Percentiles rank a stretch among this genome's conserved stretches.
Conservation (phyloP, 2,329 filamentous ascomycete genomes). For the Macrophomina pseudophaseolina region DNA sequence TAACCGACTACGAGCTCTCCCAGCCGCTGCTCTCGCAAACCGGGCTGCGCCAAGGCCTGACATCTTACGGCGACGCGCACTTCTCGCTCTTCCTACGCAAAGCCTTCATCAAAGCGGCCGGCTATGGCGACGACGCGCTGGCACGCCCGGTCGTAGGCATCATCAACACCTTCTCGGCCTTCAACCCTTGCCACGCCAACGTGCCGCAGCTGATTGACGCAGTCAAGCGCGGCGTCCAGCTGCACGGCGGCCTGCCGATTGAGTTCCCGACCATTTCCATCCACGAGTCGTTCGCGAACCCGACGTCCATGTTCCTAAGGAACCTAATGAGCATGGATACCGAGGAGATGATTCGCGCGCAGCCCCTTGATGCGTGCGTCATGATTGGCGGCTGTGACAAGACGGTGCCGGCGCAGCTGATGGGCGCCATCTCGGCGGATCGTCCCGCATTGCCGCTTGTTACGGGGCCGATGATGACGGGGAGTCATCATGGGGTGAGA, state of each 20-base stretch:
- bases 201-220: slow-evolving; percentile 74
- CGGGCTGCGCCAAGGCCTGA: slow-evolving; percentile 68
- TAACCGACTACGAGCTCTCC: slow-evolving; percentile 64
- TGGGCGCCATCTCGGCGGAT: slow-evolving; percentile 77
- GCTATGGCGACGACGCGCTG: slow-evolving; percentile 74
- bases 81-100: slow-evolving; percentile 78
- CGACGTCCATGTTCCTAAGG: slow-evolving; percentile 75
- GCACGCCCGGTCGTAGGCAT: slow-evolving; percentile 75
- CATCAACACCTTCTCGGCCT: slow-evolving; percentile 73
- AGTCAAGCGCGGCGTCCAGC: slow-evolving; percentile 69
- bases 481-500: slow-evolving; percentile 66
- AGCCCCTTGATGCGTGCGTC: slow-evolving; percentile 71
- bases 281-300: slow-evolving; percentile 70
- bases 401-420: slow-evolving; percentile 74
- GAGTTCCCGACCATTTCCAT: slow-evolving; percentile 77
- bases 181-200: slow-evolving; percentile 78
- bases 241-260: slow-evolving; percentile 69
- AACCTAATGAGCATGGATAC: slow-evolving; percentile 83
- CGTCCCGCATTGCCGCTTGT: slow-evolving; percentile 72
- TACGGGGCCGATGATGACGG: slow-evolving; percentile 78
- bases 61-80: slow-evolving; percentile 74
- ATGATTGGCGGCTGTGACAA: slow-evolving; percentile 77
- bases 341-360: slow-evolving; percentile 76
- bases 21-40: slow-evolving; percentile 55
- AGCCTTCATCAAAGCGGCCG: slow-evolving; percentile 77